Evolutionary conservation across 257 asterid genomes (phyloP).

Genomic region (Plectranthus barbatus): DNA sequence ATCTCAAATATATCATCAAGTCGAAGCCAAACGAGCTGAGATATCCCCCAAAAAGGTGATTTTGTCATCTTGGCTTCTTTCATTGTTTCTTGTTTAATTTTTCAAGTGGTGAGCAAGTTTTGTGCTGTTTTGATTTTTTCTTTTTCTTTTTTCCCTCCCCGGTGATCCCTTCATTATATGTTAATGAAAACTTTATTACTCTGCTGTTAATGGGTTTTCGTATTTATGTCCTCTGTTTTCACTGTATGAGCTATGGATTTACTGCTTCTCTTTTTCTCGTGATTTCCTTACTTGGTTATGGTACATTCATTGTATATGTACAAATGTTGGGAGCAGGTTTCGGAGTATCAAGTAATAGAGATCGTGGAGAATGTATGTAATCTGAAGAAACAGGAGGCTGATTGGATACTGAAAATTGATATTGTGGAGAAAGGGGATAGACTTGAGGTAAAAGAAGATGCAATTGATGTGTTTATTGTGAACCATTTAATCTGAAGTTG

Average conservation of each 20-base stretch:
- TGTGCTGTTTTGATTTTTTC: not conserved
- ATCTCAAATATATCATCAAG: conserved; percentile 53
- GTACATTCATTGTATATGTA: not conserved
- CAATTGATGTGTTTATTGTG: not conserved
- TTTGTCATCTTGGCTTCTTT: conserved; percentile 9
- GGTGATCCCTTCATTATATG: not conserved
- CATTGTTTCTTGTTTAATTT: not conserved
- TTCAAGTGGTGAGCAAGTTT: not conserved
- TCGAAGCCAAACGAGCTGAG: conserved; percentile 56
- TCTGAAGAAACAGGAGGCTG: conserved; percentile 92
- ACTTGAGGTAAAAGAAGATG: conserved; percentile 48
- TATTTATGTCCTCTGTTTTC: not conserved
- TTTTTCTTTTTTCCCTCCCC: not conserved
- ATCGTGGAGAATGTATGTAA: conserved; percentile 92
- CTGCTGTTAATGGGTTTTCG: not conserved
- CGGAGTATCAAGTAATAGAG: conserved; percentile 82
- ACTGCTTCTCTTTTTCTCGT: not conserved
- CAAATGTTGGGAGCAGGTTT: conserved; percentile 38
- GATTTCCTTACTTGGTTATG: not conserved
- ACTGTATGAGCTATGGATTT: not conserved
- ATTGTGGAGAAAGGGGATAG: conserved; percentile 77
- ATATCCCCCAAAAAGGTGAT: conserved; percentile 70
- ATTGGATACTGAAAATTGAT: conserved; percentile 95
- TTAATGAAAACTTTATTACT: not conserved
- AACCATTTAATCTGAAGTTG: conserved; percentile 3